A percentile compares a stretch with the other conserved stretches of the same genome.
These are phyloP conservation scores for Agrocybe pediades DNA, from an alignment of 768 basidiomycete species.

Conservation along the genomic window DNA sequence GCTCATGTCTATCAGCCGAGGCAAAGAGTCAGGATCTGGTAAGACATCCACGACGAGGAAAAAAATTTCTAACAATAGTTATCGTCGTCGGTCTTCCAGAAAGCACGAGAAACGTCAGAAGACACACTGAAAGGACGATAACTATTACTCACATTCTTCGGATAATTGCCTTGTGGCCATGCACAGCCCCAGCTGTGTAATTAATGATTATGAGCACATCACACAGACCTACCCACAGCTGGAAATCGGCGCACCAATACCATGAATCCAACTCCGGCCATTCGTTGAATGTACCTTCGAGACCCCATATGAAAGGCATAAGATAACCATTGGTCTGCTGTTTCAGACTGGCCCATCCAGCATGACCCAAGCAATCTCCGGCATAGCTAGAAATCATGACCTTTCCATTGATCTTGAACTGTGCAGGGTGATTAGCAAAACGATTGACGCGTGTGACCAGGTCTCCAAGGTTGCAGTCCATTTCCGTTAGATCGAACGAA, in stretches of 20 bases:
- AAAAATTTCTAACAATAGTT: slow-evolving; percentile 40
- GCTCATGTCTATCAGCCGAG: slow-evolving; percentile 38
- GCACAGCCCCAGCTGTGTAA: slow-evolving; percentile 57
- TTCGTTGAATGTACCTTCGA: slow-evolving; percentile 43
- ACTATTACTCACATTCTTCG: slow-evolving; percentile 38
- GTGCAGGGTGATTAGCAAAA: slow-evolving; percentile 52
- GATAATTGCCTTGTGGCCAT: slow-evolving; percentile 53
- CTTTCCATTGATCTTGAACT: slow-evolving; percentile 55
- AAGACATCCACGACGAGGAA: background rate
- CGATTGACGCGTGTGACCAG: slow-evolving; percentile 45
- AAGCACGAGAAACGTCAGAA: background rate
- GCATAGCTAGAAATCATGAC: slow-evolving; percentile 62
- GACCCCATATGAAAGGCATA: slow-evolving; percentile 60
- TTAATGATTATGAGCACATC: background rate
- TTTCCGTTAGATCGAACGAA: slow-evolving; percentile 56
- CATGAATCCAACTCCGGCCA: slow-evolving; percentile 55
- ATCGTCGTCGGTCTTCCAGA: slow-evolving; percentile 41
- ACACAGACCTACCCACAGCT: background rate
- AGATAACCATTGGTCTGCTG: slow-evolving; percentile 45
- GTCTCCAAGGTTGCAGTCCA: slow-evolving; percentile 46
- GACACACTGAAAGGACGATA: background rate
- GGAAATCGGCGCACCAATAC: slow-evolving; percentile 39
- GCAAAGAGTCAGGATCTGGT: no score
- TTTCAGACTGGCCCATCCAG: slow-evolving; percentile 48
- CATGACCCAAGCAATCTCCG: slow-evolving; percentile 60